Evolutionary conservation across 2,329 filamentous ascomycete species (phyloP).

Genomic region (Nigrospora osmanthi): DNA sequence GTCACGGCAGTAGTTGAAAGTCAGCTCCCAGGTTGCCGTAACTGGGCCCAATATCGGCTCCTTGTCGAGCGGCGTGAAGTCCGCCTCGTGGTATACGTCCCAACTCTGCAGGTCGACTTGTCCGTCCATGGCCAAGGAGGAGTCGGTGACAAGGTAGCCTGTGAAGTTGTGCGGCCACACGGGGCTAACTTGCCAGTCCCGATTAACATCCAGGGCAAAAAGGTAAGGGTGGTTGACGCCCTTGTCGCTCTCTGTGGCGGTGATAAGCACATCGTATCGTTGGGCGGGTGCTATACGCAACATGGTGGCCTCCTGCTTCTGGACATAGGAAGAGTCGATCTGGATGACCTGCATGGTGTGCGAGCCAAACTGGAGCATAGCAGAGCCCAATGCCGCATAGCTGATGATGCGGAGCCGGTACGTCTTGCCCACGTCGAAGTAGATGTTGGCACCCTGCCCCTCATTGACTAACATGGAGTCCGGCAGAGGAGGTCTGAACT

Average conservation of each 20-base stretch:
- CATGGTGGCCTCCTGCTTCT: slow-evolving; percentile 25
- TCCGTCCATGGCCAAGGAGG: slow-evolving; percentile 14
- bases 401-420: slow-evolving; percentile 40
- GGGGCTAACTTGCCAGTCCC: slow-evolving; percentile 24
- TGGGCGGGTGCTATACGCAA: slow-evolving; percentile 34
- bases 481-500: slow-evolving; percentile 31
- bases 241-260: slow-evolving; percentile 26
- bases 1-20: slow-evolving; percentile 51
- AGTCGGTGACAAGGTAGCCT: slow-evolving; percentile 32
- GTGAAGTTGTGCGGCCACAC: slow-evolving; percentile 32
- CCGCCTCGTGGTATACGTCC: slow-evolving; percentile 54
- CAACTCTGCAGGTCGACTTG: slow-evolving; percentile 24
- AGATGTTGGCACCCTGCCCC: slow-evolving; percentile 25
- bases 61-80: slow-evolving; percentile 48
- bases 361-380: slow-evolving; percentile 34
- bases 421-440: slow-evolving; percentile 31
- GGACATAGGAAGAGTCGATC: slow-evolving; percentile 32
- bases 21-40: slow-evolving; percentile 46
- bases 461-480: slow-evolving; percentile 35
- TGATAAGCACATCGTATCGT: slow-evolving; percentile 38
- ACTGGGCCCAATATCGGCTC: slow-evolving; percentile 41
- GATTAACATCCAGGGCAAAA: slow-evolving; percentile 34
- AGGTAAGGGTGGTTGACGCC: slow-evolving; percentile 34
- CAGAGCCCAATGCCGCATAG: slow-evolving; percentile 33
- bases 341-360: slow-evolving; percentile 37